Conservation (phyloP, 2,329 filamentous ascomycete species). For the Tolypocladium nubicola region DNA sequence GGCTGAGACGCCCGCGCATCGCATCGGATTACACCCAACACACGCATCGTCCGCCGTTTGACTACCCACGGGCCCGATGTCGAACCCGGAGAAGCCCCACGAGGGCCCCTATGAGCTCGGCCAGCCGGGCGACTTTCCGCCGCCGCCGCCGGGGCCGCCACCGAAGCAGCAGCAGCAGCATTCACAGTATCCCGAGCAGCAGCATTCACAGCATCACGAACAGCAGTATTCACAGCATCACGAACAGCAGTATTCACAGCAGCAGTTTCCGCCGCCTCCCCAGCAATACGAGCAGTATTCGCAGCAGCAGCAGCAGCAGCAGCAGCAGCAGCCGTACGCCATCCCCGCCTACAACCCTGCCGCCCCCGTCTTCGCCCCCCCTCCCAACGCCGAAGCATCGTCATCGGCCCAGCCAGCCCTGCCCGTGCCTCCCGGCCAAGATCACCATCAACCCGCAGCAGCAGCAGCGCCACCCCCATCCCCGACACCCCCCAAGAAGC, state of each 20-base stretch:
- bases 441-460: neutral
- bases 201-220: neutral
- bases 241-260: constrained; percentile 1
- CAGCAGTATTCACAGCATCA: constrained; percentile 6
- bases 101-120: too few relatives aligned
- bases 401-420: neutral
- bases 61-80: too few relatives aligned
- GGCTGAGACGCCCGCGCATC: too few relatives aligned
- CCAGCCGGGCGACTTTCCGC: too few relatives aligned
- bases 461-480: constrained; percentile 1
- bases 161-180: neutral
- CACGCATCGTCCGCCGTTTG: too few relatives aligned
- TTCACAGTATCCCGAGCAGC: constrained; percentile 7
- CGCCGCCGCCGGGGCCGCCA: too few relatives aligned
- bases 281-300: neutral
- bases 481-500: constrained; percentile 2
- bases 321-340: constrained; percentile 9
- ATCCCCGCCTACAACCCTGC: constrained; percentile 21
- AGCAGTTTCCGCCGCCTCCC: neutral
- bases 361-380: constrained; percentile 17
- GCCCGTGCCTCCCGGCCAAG: neutral
- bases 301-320: constrained; percentile 8
- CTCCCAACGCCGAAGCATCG: constrained; percentile 8
- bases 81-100: too few relatives aligned
- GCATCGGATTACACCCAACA: too few relatives aligned